phyloP scores from a whole-genome alignment of 2,329 filamentous ascomycete genomes.

The Verticillium tricorpus region DNA sequence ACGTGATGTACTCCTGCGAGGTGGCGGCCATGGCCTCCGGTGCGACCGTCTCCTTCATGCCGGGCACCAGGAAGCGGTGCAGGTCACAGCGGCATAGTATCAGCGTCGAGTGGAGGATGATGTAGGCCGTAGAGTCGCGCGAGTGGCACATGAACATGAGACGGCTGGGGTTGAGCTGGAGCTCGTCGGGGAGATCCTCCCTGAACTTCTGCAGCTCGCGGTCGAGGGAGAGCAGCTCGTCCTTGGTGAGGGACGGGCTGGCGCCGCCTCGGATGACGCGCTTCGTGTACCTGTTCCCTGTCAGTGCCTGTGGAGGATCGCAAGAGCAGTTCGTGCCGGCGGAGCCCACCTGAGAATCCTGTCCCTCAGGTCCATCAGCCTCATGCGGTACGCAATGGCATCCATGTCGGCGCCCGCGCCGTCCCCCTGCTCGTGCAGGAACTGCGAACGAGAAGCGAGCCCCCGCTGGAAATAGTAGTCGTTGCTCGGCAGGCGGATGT shows the following conservation, averaged over 20 bases:
- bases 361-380: slow-evolving; percentile 17
- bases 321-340: background rate
- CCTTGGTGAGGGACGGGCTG: slow-evolving; percentile 13
- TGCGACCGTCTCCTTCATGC: slow-evolving; percentile 15
- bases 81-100: slow-evolving; percentile 17
- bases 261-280: background rate
- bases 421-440: slow-evolving; percentile 3
- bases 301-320: background rate
- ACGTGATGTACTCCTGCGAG: slow-evolving; percentile 4
- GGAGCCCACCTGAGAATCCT: slow-evolving; percentile 9
- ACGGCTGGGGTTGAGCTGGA: slow-evolving; percentile 10
- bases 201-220: slow-evolving; percentile 14
- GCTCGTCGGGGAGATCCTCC: slow-evolving; percentile 13
- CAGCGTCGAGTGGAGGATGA: slow-evolving; percentile 11
- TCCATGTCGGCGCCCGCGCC: slow-evolving; percentile 10
- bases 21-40: slow-evolving; percentile 2
- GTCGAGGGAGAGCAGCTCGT: slow-evolving; percentile 10
- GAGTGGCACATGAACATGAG: slow-evolving; percentile 21
- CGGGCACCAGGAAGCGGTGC: slow-evolving; percentile 18
- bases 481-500: slow-evolving; percentile 18
- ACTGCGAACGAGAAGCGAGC: slow-evolving; percentile 12
- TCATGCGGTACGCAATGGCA: slow-evolving; percentile 14
- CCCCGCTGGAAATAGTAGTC: slow-evolving; percentile 21
- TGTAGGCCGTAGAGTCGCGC: slow-evolving; percentile 14
- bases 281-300: background rate